phyloP scores from a whole-genome alignment of 495 filamentous ascomycete genomes.

The Hyaloscypha hepaticicola region DNA sequence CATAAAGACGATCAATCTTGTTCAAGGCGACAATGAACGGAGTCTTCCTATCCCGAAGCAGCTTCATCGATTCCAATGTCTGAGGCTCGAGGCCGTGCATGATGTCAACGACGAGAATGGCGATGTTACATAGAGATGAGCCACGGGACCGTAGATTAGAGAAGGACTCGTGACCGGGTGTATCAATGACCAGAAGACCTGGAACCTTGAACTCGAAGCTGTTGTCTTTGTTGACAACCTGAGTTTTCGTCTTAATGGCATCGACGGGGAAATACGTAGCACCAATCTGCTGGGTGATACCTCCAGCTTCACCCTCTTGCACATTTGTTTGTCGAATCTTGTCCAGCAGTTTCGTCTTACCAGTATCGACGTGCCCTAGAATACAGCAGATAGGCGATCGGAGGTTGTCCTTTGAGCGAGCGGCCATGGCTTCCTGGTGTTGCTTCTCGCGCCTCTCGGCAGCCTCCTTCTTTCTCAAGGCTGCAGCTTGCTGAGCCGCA shows the following conservation, averaged over 20 bases:
- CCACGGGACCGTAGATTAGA: conserved; percentile 95
- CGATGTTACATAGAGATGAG: conserved; percentile 98
- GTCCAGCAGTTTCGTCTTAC: conserved; percentile 98
- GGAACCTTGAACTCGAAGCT: conserved; percentile 97
- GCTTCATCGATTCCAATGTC: conserved; percentile 93
- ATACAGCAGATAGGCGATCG: conserved; percentile 99
- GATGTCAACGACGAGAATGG: conserved; percentile 98
- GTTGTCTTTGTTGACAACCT: conserved; percentile 87
- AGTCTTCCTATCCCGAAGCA: conserved; percentile 90
- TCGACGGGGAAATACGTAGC: conserved; percentile 99
- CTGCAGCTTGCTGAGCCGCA: conserved; percentile 64
- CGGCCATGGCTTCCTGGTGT: conserved; percentile 88
- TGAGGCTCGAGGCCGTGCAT: conserved; percentile 99
- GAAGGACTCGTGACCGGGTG: conserved; percentile 99
- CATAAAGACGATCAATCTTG: conserved; percentile 99
- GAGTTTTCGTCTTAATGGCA: conserved; percentile 85
- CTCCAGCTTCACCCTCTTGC: conserved; percentile 98
- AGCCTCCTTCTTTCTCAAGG: conserved; percentile 80
- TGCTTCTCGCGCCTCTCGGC: conserved; percentile 85
- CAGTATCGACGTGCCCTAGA: conserved; percentile 99
- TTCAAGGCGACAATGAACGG: conserved; percentile 99
- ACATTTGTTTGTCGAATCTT: conserved; percentile 99
- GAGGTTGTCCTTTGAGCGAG: conserved; percentile 89
- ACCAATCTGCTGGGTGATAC: conserved; percentile 99
- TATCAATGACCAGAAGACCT: conserved; percentile 96